Evolutionary conservation across 148 eudicot species (phyloP), one percentile per base, ranked within the genome.

Genomic region (Nepenthes mirabilis): DNA sequence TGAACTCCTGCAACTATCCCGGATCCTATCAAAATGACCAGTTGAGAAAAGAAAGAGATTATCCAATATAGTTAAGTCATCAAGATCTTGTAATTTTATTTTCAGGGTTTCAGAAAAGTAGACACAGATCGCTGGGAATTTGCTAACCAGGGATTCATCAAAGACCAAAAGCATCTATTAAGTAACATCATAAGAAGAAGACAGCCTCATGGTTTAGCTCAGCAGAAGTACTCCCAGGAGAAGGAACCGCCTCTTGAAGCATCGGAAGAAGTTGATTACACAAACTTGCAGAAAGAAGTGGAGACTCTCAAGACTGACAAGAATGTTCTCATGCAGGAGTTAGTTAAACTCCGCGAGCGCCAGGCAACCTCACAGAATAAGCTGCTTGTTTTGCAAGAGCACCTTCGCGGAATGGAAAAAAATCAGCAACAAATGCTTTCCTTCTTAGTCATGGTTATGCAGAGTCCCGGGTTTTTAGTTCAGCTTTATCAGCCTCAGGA

Each of bases 371-470:
- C 97, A 43, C 87, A 80, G 60, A 72, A 74, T 45, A 83, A 82
- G 70, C 11, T 90, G 75, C 57, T 82, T 36, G 56, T 80, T 34
- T 58, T 86, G 5, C 37, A 78, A 62, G 90, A 83, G 59, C 88
- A 84, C 13, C 70, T 90, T 54, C 83, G 82, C 64, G 90, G 90
- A 37, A 86, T 83, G 90, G 97, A 90, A 66, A 78, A 78, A 59
- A 77, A 75, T 60, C 97, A 90, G 72, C 97, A 90, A 48, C 94
- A 88, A 58, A 60, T 88, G 80, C 84, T 88, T 50, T 83, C 96
- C 8, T 88, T 85, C 66, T 78, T 89, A 49, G 97, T 82, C 50
- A 82, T 86, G 90, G 90, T 85, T 14, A 86, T 86, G 84, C 97
- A 90, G 62, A 86, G 62, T 66, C 88, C 97, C 1, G 86, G 79